phyloP scores from a whole-genome alignment of 129 eudicot species.

The Scalesia atractyloides region DNA sequence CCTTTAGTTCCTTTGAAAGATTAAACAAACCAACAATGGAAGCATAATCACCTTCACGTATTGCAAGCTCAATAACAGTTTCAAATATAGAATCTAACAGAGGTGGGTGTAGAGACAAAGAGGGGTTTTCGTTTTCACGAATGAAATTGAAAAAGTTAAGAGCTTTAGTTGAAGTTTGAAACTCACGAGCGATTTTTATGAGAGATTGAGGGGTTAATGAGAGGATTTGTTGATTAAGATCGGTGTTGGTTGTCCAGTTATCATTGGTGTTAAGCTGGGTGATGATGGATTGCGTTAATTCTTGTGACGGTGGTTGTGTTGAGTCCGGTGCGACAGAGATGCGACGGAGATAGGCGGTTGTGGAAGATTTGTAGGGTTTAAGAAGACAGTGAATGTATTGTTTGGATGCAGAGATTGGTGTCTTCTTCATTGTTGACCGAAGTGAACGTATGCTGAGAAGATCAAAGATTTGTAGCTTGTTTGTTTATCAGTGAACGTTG shows the following conservation, averaged over 20 bases:
- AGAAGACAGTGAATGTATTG: conserved; percentile 30
- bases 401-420: conserved; percentile 27
- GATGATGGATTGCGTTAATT: conserved; percentile 29
- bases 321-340: conserved; percentile 35
- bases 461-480: conserved; percentile 3
- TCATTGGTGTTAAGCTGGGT: conserved; percentile 47
- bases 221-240: conserved; percentile 43
- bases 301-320: conserved; percentile 26
- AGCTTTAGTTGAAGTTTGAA: conserved; percentile 51
- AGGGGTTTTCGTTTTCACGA: conserved; percentile 27
- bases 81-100: conserved; percentile 48
- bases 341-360: conserved; percentile 37
- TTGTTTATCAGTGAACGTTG: background rate
- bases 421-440: conserved; percentile 14
- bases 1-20: conserved; percentile 40
- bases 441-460: background rate
- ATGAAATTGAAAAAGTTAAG: conserved; percentile 56
- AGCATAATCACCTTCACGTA: conserved; percentile 33
- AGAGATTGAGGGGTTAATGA: conserved; percentile 42
- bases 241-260: conserved; percentile 45
- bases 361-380: conserved; percentile 39
- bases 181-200: conserved; percentile 53
- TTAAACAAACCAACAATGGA: conserved; percentile 33
- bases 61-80: conserved; percentile 57
- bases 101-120: conserved; percentile 12